Conservation (phyloP, 768 basidiomycete genomes). For the Tulasnella sp. region DNA sequence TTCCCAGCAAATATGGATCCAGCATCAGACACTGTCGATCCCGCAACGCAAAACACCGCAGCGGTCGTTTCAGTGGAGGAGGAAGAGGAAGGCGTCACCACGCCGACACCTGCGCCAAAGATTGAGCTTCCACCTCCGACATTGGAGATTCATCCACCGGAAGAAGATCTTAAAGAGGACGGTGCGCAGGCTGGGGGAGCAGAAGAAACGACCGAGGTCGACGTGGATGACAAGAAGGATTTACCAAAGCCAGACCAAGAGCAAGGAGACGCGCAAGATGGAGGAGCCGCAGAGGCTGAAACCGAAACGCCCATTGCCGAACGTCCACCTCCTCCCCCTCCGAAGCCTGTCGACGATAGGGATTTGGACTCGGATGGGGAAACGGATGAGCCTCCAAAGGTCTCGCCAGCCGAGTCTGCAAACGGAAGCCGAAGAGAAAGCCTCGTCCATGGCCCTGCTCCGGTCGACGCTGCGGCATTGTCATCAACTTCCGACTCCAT, state of each 20-base stretch:
- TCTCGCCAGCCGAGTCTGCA: neutral
- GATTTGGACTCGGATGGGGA: neutral
- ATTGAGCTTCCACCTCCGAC: constrained; percentile 5
- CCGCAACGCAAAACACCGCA: neutral
- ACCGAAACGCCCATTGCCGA: neutral
- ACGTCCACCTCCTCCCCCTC: neutral
- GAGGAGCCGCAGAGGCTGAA: constrained; percentile 6
- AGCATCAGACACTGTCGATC: neutral
- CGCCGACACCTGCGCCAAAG: neutral
- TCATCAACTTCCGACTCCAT: neutral
- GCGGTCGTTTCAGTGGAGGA: neutral
- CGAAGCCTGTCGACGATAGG: neutral
- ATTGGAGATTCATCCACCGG: constrained; percentile 16
- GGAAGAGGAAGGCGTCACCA: constrained; percentile 1
- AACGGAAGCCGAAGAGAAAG: neutral
- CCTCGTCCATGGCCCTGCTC: neutral
- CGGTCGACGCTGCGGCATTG: neutral
- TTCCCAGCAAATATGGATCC: neutral
- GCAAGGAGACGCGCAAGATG: neutral
- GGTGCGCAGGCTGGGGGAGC: neutral
- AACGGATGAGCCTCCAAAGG: neutral
- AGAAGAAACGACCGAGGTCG: neutral
- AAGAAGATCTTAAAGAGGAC: constrained; percentile 4
- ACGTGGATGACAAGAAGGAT: neutral
- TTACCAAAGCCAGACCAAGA: neutral